A percentile compares a stretch with the other conserved stretches of the same genome.
Evolutionary conservation across 163 green algal genomes (phyloP).

Genomic region (Scenedesmus sp.): DNA sequence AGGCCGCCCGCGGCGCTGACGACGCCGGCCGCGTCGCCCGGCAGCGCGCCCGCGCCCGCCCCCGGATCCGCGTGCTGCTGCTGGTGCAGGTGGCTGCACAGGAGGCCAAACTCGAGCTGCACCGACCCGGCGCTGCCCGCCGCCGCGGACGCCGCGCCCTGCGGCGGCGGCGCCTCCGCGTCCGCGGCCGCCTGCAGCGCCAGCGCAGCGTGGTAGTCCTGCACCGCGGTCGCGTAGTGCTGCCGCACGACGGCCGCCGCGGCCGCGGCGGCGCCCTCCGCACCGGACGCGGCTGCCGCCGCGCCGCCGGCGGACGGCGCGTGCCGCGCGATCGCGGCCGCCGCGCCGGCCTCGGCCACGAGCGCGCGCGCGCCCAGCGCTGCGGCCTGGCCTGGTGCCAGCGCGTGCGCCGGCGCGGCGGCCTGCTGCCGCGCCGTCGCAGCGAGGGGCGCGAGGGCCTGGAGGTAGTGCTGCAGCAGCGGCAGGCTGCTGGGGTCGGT

Average conservation of each 20-base stretch:
- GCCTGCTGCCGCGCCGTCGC: neutral
- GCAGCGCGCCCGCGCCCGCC: neutral
- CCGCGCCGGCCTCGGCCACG: neutral
- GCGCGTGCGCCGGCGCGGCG: neutral
- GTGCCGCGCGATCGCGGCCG: slow-evolving; percentile 7
- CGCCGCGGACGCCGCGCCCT: neutral
- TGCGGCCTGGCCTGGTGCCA: neutral
- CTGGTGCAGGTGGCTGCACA: slow-evolving; percentile 52
- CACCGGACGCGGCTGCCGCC: neutral
- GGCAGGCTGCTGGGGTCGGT: too few species aligned
- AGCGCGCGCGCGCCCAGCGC: neutral
- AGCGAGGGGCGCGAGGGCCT: neutral
- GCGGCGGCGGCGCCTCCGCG: slow-evolving; percentile 18
- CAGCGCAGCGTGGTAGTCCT: slow-evolving; percentile 10
- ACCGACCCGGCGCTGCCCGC: neutral
- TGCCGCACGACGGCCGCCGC: slow-evolving; percentile 1
- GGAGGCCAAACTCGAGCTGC: slow-evolving; percentile 45
- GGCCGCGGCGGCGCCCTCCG: too few species aligned
- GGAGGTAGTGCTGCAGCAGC: neutral
- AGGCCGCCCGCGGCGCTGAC: neutral
- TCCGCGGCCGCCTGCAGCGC: neutral
- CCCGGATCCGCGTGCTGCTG: slow-evolving; percentile 18
- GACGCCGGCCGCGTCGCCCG: neutral
- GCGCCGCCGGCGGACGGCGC: too few species aligned
- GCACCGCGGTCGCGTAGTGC: neutral